phyloP scores from a whole-genome alignment of 176 grass and related monocot genomes.

The Hordeum marinum region DNA sequence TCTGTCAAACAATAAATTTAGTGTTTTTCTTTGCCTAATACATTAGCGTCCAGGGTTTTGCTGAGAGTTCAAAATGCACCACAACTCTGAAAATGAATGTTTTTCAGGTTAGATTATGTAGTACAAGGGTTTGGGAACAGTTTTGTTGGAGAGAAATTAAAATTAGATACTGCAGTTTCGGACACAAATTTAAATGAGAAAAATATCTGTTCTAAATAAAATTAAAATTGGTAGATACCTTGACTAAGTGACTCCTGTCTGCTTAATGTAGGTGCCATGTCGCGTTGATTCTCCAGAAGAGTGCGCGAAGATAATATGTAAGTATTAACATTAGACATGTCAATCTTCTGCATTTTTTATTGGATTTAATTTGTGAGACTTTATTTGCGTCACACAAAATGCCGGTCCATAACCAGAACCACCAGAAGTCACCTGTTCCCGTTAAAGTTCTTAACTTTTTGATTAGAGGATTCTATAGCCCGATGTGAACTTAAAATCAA shows the following conservation, averaged over 20 bases:
- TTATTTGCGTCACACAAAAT: background rate
- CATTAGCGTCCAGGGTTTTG: background rate
- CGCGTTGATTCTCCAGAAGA: conserved; percentile 77
- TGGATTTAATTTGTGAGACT: background rate
- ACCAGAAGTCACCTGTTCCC: background rate
- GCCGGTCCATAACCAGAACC: background rate
- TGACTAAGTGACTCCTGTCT: background rate
- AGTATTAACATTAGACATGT: background rate
- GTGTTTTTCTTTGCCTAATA: background rate
- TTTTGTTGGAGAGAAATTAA: background rate
- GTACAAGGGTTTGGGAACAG: background rate
- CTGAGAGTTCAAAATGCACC: background rate
- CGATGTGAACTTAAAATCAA: background rate
- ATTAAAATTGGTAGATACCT: background rate
- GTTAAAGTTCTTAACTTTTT: background rate
- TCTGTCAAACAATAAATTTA: conserved; percentile 10
- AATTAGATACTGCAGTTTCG: background rate
- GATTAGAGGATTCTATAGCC: background rate
- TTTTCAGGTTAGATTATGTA: background rate
- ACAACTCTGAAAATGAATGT: background rate
- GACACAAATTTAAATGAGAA: background rate
- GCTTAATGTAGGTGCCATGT: conserved; percentile 60
- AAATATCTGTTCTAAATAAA: background rate
- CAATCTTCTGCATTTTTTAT: background rate
- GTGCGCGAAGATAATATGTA: conserved; percentile 81